Conservation (phyloP, 1,139 yeast genomes). For the Debaryomycetaceae sp. region DNA sequence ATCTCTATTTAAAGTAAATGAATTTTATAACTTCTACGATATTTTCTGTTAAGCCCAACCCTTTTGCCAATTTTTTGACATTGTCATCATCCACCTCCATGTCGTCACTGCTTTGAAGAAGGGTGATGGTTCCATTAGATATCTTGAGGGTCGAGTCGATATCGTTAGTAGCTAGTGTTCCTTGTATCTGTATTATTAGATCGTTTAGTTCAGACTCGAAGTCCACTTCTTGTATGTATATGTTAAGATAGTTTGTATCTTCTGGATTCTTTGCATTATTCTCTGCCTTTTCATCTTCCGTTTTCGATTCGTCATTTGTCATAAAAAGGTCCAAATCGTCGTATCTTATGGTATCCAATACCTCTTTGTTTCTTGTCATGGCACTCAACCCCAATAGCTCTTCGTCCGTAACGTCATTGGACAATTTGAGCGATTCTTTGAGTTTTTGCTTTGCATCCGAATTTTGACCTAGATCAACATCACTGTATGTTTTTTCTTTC, state of each 20-base stretch:
- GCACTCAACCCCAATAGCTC: conserved; percentile 37
- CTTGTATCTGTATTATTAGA: conserved; percentile 20
- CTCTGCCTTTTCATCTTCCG: conserved; percentile 10
- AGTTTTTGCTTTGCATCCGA: conserved; percentile 27
- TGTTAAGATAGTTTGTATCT: conserved; percentile 12
- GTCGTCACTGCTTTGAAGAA: conserved; percentile 9
- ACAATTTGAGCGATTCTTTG: conserved; percentile 34
- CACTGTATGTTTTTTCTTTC: not conserved
- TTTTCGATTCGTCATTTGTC: conserved; percentile 13
- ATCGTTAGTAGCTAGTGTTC: conserved; percentile 12
- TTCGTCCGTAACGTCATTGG: conserved; percentile 39
- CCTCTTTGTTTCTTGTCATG: conserved; percentile 16
- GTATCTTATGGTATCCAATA: conserved; percentile 12
- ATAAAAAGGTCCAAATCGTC: conserved; percentile 23
- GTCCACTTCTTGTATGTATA: conserved; percentile 25
- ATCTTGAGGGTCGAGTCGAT: conserved; percentile 22
- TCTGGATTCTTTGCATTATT: not conserved
- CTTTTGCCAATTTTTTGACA: conserved; percentile 18
- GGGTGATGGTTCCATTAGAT: conserved; percentile 26
- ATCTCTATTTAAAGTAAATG: conserved; percentile 8
- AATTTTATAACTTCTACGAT: conserved; percentile 17
- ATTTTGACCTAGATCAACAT: conserved; percentile 6
- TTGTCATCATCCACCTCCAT: conserved; percentile 20
- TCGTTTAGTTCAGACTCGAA: conserved; percentile 20
- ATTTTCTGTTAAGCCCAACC: conserved; percentile 34